Base-by-base conservation (phyloP, 805 yeast species). In the Kockiozyma suomiensis region DNA sequence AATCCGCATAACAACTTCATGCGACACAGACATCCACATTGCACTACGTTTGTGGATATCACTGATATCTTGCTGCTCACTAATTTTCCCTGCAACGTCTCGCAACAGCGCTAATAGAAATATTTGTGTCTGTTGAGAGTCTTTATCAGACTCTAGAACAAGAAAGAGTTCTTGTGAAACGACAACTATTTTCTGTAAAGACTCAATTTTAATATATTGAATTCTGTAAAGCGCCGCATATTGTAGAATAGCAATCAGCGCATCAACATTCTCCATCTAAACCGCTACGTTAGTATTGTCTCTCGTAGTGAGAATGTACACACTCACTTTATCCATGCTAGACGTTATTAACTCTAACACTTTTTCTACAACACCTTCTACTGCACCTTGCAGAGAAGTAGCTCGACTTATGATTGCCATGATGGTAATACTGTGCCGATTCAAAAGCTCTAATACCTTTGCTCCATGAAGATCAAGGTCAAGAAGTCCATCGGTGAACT, bases 21-120 rank as follows among this genome's bases (percentile, higher is more conserved):
- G 50, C 28, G 57, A 40, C 28, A 59, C 42, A 4, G 63, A 55
- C 49, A 46, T 50, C 63, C 63, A 59, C 25, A 55, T 19, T 17
- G 26, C 50, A n/a, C 23, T n/a, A 8, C 1, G 12, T 10, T 46
- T 13, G 15, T 21, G 37, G 15, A n/a, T 46, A 21, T 46, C 21
- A 12, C 21, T 38, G 30, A 8, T 25, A 8, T 28, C 21, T n/a
- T n/a, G n/a, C n/a, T n/a, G 56, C 25, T 38, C 35, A 32, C 47
- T 42, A 8, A 47, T 17, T 19, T 43, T n/a, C 30, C 41, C 30
- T 12, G 42, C 35, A 13, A 40, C 19, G 12, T 28, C 12, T 21
- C 21, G 26, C 6, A 46, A n/a, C 2, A n/a, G 13, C 17, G 4
- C 8, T 15, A 46, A 19, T 12, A 46, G 19, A 13, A 13, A 26